Conservation (phyloP, 345 rosid species). For the Barbarea vulgaris region DNA sequence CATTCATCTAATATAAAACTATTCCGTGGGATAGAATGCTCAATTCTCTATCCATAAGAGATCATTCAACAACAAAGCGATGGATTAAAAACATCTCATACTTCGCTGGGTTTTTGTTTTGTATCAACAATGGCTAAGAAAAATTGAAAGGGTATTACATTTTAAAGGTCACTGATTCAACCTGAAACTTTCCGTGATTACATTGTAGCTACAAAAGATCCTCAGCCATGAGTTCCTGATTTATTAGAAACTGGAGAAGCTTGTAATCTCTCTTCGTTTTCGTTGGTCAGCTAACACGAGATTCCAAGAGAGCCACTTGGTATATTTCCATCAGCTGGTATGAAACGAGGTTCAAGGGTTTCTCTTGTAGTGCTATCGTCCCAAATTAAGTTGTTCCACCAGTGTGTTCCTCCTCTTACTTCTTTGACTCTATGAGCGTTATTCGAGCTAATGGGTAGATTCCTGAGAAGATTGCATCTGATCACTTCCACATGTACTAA, state of each 20-base stretch:
- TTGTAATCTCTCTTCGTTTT: background rate
- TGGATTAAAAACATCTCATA: too few species aligned
- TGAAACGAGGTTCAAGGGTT: slow-evolving; percentile 30
- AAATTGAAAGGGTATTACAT: too few species aligned
- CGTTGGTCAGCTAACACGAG: background rate
- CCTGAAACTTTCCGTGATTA: slow-evolving; percentile 44
- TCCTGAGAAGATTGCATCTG: slow-evolving; percentile 34
- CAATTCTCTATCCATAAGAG: background rate
- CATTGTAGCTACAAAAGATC: slow-evolving; percentile 24
- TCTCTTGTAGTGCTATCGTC: slow-evolving; percentile 26
- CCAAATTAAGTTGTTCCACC: slow-evolving; percentile 44
- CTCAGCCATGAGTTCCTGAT: background rate
- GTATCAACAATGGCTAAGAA: too few species aligned
- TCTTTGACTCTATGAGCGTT: slow-evolving; percentile 26
- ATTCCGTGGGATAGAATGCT: background rate
- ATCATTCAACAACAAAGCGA: background rate
- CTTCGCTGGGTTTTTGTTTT: too few species aligned
- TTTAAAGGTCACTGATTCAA: background rate
- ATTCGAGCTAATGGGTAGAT: slow-evolving; percentile 36
- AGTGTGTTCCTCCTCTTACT: slow-evolving; percentile 42
- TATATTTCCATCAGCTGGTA: background rate
- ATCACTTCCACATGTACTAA: slow-evolving; percentile 42
- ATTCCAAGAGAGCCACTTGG: background rate
- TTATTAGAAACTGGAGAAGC: background rate
- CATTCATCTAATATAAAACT: background rate